Conservation (phyloP, 108 stramenopile species). For the Aurantiochytrium sp. region DNA sequence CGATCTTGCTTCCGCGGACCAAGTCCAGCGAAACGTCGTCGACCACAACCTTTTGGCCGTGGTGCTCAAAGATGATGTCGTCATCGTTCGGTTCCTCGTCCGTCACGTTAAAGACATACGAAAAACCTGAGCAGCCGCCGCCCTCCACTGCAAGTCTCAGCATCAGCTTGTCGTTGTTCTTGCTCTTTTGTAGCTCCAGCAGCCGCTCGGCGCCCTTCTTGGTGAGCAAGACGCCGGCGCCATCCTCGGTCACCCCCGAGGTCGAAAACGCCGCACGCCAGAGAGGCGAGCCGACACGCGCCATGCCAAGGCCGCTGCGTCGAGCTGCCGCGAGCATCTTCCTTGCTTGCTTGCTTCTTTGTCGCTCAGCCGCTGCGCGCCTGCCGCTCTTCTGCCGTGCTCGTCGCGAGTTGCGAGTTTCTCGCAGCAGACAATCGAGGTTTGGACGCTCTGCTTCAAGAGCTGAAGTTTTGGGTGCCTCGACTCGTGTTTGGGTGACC, state of each 20-base stretch:
- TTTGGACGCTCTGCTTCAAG: too few relatives aligned
- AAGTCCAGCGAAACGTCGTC: conserved; percentile 64
- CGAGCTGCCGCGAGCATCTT: not conserved
- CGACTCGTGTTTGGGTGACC: too few relatives aligned
- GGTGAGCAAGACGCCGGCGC: not conserved
- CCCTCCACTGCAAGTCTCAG: conserved; percentile 50
- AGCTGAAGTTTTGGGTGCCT: too few relatives aligned
- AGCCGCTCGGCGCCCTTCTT: conserved; percentile 29
- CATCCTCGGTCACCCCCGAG: not conserved
- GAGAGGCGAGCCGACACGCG: not conserved
- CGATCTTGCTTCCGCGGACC: conserved; percentile 76
- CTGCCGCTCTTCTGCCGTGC: too few relatives aligned
- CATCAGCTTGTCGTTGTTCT: conserved; percentile 26
- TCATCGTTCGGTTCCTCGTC: not conserved
- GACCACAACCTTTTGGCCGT: conserved; percentile 40
- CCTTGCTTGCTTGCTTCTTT: not conserved
- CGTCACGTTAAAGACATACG: conserved; percentile 45
- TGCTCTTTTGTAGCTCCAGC: conserved; percentile 32
- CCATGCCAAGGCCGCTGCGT: not conserved
- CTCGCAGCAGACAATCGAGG: too few relatives aligned
- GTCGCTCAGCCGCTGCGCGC: too few relatives aligned
- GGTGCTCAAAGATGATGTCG: conserved; percentile 29
- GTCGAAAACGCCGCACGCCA: not conserved
- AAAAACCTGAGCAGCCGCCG: conserved; percentile 54
- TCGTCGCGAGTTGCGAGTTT: too few relatives aligned